Evolutionary conservation across 306 rosid species (phyloP).

Genomic region (Acacia melanoxylon): DNA sequence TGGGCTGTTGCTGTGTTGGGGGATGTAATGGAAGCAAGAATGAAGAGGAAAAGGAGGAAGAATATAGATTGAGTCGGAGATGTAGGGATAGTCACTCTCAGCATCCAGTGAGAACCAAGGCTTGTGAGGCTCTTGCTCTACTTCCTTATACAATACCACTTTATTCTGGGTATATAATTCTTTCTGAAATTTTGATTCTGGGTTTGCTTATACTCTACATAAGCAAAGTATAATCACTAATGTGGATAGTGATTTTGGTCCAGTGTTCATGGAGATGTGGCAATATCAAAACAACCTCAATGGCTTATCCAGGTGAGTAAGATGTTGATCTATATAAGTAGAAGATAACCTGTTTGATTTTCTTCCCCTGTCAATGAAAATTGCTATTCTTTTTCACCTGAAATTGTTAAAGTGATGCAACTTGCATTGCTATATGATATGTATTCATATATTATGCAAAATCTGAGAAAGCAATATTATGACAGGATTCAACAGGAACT

Average conservation of each 20-base stretch:
- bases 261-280: constrained; percentile 79
- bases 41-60: constrained; percentile 44
- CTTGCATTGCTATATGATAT: background rate
- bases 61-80: constrained; percentile 22
- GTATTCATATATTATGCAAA: background rate
- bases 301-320: constrained; percentile 49
- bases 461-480: background rate
- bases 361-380: background rate
- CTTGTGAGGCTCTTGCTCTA: constrained; percentile 67
- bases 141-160: constrained; percentile 67
- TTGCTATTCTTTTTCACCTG: background rate
- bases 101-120: constrained; percentile 63
- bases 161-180: constrained; percentile 45
- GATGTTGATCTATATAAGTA: background rate
- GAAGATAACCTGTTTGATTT: background rate
- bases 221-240: constrained; percentile 11
- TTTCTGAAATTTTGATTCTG: background rate
- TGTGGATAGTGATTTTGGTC: background rate
- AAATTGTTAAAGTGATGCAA: background rate
- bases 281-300: constrained; percentile 69
- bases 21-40: constrained; percentile 25
- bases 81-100: constrained; percentile 56
- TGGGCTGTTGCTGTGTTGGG: constrained; percentile 81
- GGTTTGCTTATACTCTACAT: background rate
- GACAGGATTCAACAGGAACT: constrained; percentile 63